phyloP scores from a whole-genome alignment of 176 grass and related monocot genomes.

The Carex pumila region DNA sequence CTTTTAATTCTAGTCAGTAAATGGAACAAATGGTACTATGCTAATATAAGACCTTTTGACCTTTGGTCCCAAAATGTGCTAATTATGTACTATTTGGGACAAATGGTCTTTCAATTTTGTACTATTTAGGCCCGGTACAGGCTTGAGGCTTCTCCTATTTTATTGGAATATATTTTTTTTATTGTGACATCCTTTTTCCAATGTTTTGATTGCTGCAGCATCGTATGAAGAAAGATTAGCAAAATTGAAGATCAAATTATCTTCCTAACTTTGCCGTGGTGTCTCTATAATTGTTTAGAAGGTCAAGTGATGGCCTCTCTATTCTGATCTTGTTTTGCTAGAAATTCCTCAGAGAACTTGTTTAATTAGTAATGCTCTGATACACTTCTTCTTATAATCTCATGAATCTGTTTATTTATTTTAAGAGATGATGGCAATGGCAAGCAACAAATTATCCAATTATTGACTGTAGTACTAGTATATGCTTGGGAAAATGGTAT shows the following conservation, averaged over 20 bases:
- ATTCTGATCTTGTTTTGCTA: not conserved
- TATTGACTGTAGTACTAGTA: not conserved
- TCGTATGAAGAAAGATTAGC: conserved; percentile 67
- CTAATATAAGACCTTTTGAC: no score
- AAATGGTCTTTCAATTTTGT: not conserved
- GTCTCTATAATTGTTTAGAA: not conserved
- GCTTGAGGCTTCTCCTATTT: not conserved
- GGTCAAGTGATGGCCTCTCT: not conserved
- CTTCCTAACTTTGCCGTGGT: conserved; percentile 20
- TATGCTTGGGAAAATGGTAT: not conserved
- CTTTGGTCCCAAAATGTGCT: not conserved
- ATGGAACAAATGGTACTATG: not conserved
- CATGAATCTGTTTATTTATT: not conserved
- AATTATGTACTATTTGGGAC: no score
- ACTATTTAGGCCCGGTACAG: not conserved
- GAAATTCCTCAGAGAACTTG: not conserved
- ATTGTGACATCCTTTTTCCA: not conserved
- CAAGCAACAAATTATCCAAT: not conserved
- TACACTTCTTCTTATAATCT: not conserved
- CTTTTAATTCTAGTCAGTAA: not conserved
- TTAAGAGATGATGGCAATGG: not conserved
- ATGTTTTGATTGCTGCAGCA: conserved; percentile 32
- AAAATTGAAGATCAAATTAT: conserved; percentile 38
- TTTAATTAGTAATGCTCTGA: not conserved
- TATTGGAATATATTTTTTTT: not conserved